These are phyloP conservation scores for Calendula officinalis DNA, from an alignment of 129 eudicot genomes.

Conservation along the genomic window DNA sequence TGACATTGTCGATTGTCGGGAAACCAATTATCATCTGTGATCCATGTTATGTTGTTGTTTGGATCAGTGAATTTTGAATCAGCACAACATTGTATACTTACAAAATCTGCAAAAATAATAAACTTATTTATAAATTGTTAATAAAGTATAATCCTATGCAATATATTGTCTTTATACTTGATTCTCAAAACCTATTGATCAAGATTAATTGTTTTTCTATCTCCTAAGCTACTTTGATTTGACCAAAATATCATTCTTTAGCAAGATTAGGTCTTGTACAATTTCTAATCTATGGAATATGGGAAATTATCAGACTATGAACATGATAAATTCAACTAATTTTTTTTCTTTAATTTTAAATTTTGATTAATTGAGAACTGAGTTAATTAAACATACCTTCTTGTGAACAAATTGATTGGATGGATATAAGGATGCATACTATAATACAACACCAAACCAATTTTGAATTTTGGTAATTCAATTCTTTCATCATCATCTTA, in stretches of 20 bases:
- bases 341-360: not conserved
- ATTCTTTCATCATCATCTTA: slow-evolving; percentile 53
- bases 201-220: slow-evolving; percentile 9
- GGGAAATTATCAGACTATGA: not conserved
- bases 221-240: slow-evolving; percentile 7
- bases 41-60: slow-evolving; percentile 46
- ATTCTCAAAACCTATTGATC: slow-evolving; percentile 19
- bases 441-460: slow-evolving; percentile 34
- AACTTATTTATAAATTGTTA: slow-evolving; percentile 5
- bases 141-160: not conserved
- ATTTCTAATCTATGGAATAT: slow-evolving; percentile 20
- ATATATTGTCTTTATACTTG: not conserved
- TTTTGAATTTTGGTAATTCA: slow-evolving; percentile 33
- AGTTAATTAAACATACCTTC: slow-evolving; percentile 43
- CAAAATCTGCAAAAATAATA: slow-evolving; percentile 40
- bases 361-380: not conserved
- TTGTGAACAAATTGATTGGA: slow-evolving; percentile 51
- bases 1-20: slow-evolving; percentile 41
- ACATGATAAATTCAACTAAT: not conserved
- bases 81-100: slow-evolving; percentile 51
- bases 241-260: slow-evolving; percentile 10
- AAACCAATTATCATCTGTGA: slow-evolving; percentile 52
- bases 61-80: slow-evolving; percentile 45
- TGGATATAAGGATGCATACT: slow-evolving; percentile 39
- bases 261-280: slow-evolving; percentile 13